Base-by-base conservation (phyloP, 768 basidiomycete species). In the Podaxis rugospora region DNA sequence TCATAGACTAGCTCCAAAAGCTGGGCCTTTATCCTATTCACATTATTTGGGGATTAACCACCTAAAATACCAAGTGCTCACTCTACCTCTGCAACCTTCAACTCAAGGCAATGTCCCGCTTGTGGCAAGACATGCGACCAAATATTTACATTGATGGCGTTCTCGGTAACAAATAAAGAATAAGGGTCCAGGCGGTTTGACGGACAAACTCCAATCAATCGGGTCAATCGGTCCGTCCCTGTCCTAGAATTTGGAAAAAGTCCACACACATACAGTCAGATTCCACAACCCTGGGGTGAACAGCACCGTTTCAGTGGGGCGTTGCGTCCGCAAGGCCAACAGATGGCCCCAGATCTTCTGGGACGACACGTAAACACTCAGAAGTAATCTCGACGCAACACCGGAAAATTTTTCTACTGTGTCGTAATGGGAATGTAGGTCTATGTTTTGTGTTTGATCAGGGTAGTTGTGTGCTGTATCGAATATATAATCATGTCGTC, bases 201-300 rank as follows among this genome's bases (percentile, higher is more conserved):
- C 57, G 16, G 40, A 23, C 47, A 11, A 42, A n/a, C 13, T 55
- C 40, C 37, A 55, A 44, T 27, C 23, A 55, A 42, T 28, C 54
- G 54, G 54, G 37, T 55, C 54, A 44, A 55, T 58, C 57, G 57
- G 57, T 35, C 59, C 51, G 59, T 35, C 59, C 51, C 59, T 53
- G 51, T 52, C 51, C 21, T 35, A 4, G 47, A 42, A 57, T 37
- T 50, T 49, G 47, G 47, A 14, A 21, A 47, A 50, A 35, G 11
- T 23, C 42, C 35, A 47, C 35, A 27, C 18, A 16, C 32, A 18
- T 40, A 52, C 39, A 23, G 27, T 49, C 21, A 23, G 51, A 28
- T 28, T 27, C 51, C 59, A 36, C 44, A 52, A 28, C 59, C 59
- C 59, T 60, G 51, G 56, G 44, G 36, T 9, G 27, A 18, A 32